A percentile compares a stretch with the other conserved stretches of the same genome.
These are phyloP conservation scores for Wickerhamiella kazuoi DNA, from an alignment of 805 yeast species.

Conservation along the genomic window DNA sequence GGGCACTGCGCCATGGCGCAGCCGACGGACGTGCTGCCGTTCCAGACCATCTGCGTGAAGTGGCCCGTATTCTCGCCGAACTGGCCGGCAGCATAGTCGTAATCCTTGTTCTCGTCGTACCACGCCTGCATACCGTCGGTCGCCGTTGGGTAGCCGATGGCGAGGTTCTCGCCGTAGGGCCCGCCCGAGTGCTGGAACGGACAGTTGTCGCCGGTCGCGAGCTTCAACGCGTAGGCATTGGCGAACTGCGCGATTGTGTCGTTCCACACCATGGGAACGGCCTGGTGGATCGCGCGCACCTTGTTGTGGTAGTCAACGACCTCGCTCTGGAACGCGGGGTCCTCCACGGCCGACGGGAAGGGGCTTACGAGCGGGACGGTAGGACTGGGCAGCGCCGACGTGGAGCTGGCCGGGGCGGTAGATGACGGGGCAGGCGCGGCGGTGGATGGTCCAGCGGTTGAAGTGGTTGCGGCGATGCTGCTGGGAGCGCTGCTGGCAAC, in stretches of 20 bases:
- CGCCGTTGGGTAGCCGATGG: conserved; percentile 43
- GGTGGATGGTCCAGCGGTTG: background rate
- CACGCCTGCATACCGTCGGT: conserved; percentile 41
- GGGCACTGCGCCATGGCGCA: conserved; percentile 52
- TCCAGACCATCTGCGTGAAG: conserved; percentile 72
- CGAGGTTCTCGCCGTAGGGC: conserved; percentile 63
- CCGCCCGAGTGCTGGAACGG: conserved; percentile 49
- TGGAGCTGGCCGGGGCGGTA: background rate
- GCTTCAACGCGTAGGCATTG: conserved; percentile 29
- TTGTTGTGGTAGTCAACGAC: conserved; percentile 14
- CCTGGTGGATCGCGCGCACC: conserved; percentile 16
- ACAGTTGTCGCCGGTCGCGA: conserved; percentile 23
- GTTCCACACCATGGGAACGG: conserved; percentile 36
- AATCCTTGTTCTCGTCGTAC: conserved; percentile 46
- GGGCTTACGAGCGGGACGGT: background rate
- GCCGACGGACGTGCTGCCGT: conserved; percentile 40
- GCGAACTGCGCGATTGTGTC: conserved; percentile 36
- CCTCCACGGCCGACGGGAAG: background rate
- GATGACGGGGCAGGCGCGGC: background rate
- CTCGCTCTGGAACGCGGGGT: background rate
- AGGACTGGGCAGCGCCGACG: background rate
- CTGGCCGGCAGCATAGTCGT: conserved; percentile 30
- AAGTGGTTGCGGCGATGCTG: background rate
- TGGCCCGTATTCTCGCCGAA: conserved; percentile 44
- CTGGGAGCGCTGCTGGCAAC: background rate